phyloP scores from a whole-genome alignment of 164 flowering plant species.

The Litsea cubeba region DNA sequence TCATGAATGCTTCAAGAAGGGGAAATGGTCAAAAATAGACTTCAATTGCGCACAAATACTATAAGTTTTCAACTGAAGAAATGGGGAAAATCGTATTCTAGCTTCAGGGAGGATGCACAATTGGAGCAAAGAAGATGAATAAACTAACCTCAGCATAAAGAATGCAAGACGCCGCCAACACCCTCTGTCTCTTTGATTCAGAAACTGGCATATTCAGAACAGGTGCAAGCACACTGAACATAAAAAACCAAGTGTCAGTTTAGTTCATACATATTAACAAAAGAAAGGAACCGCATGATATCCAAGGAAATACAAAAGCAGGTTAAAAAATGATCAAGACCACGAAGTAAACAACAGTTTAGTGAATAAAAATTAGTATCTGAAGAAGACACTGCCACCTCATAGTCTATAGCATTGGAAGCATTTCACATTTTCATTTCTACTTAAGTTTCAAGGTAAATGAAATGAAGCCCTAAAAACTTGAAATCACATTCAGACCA shows the following conservation, averaged over 20 bases:
- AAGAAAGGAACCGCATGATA: background rate
- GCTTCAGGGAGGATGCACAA: background rate
- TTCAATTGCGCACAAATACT: background rate
- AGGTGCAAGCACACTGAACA: slow-evolving; percentile 91
- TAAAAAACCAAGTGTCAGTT: slow-evolving; percentile 16
- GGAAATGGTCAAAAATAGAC: background rate
- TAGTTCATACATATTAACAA: background rate
- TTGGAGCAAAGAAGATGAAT: background rate
- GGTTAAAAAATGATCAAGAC: background rate
- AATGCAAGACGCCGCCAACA: slow-evolving; percentile 91
- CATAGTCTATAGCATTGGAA: background rate
- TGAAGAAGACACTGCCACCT: background rate
- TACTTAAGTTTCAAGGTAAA: background rate
- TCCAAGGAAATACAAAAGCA: background rate
- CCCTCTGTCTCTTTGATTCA: slow-evolving; percentile 97
- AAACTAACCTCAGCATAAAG: slow-evolving; percentile 92
- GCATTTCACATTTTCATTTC: background rate
- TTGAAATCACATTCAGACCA: background rate
- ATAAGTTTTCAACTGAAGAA: background rate
- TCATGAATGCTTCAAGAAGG: background rate
- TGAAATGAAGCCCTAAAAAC: background rate
- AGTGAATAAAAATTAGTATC: background rate
- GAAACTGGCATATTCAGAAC: slow-evolving; percentile 92
- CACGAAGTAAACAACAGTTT: background rate
- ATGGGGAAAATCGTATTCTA: background rate